Percentiles rank a stretch among this genome's conserved stretches.
Conservation (phyloP, 306 rosid species). For the barrel medic (Medicago truncatula) region MtrunA17r5.0-ANR NC_053047.1:8214501-8215000, state of each 20-base stretch:
- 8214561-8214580: neutral
- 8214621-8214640: neutral
- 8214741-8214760: conserved; percentile 96
- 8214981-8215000: conserved; percentile 48
- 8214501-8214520: conserved; percentile 4
- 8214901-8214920: conserved; percentile 68
- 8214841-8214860: conserved; percentile 92
- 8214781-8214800: conserved; percentile 81
- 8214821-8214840: conserved; percentile 77
- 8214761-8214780: conserved; percentile 84
- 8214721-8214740: conserved; percentile 72
- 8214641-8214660: no score
- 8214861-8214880: conserved; percentile 91
- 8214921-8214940: conserved; percentile 64
- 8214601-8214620: conserved; percentile 14
- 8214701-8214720: neutral
- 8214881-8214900: conserved; percentile 87
- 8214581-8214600: conserved; percentile 1
- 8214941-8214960: conserved; percentile 66
- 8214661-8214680: no score
- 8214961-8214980: conserved; percentile 70
- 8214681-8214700: no score
- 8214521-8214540: conserved; percentile 1
- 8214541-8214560: neutral
- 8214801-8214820: conserved; percentile 66